phyloP scores from a whole-genome alignment of 768 basidiomycete genomes.

The Crucibulum laeve region DNA sequence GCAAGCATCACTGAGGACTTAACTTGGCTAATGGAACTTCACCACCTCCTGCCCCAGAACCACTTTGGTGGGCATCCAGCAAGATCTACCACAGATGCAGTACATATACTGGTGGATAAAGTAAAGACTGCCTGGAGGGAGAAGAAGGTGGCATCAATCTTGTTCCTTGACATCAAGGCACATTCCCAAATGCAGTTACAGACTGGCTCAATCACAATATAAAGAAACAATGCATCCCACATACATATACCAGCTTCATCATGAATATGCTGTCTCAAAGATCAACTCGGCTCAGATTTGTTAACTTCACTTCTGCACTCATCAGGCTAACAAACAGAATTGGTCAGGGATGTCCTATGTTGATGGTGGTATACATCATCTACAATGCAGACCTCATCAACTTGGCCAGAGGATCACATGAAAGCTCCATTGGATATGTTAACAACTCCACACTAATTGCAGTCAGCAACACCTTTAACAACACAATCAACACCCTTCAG shows the following conservation, averaged over 20 bases:
- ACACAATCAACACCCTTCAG: constrained; percentile 15
- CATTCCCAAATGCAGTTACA: constrained; percentile 33
- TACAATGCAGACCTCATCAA: constrained; percentile 19
- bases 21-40: constrained; percentile 16
- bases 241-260: constrained; percentile 13
- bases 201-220: constrained; percentile 27
- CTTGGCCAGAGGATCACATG: constrained; percentile 2
- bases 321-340: constrained; percentile 12
- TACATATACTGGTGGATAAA: constrained; percentile 23
- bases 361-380: constrained; percentile 19
- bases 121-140: constrained; percentile 33
- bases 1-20: constrained; percentile 18
- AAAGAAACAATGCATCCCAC: constrained; percentile 18
- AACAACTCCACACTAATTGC: constrained; percentile 23
- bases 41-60: constrained; percentile 24
- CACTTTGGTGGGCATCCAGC: constrained; percentile 38
- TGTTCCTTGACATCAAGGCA: constrained; percentile 40
- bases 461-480: constrained; percentile 12
- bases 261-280: constrained; percentile 11
- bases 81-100: constrained; percentile 28
- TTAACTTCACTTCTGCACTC: constrained; percentile 12
- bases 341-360: constrained; percentile 18
- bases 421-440: constrained; percentile 20
- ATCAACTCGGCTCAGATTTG: constrained; percentile 10
- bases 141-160: constrained; percentile 24